Conservation (phyloP, 805 yeast genomes). For the Wickerhamomyces queroliae region DNA sequence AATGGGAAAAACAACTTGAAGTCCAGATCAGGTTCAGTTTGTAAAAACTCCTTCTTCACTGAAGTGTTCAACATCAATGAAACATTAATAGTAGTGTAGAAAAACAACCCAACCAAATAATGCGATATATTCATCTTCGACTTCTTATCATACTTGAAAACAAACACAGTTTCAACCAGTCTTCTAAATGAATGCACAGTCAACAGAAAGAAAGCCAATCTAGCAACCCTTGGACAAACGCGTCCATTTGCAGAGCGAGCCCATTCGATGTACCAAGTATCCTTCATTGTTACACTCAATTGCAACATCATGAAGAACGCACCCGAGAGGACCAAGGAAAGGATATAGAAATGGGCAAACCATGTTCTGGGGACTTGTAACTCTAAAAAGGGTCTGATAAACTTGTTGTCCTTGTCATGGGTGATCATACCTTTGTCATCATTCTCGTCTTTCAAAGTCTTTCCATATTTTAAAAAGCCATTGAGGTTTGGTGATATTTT, state of each 20-base stretch:
- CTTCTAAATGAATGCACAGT: conserved; percentile 53
- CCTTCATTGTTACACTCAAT: conserved; percentile 3
- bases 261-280: conserved; percentile 1
- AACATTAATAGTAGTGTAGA: conserved; percentile 44
- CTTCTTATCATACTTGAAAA: conserved; percentile 38
- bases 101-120: conserved; percentile 58
- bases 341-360: conserved; percentile 58
- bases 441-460: conserved; percentile 25
- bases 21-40: conserved; percentile 3
- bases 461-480: conserved; percentile 39
- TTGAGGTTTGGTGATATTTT: conserved; percentile 24
- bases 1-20: conserved; percentile 7
- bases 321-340: conserved; percentile 31
- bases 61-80: conserved; percentile 27
- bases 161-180: conserved; percentile 43
- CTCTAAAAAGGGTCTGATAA: conserved; percentile 14
- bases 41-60: conserved; percentile 7
- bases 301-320: conserved; percentile 14
- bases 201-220: conserved; percentile 19
- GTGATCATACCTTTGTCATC: conserved; percentile 6
- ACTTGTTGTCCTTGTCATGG: background rate
- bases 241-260: conserved; percentile 8
- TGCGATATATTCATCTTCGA: conserved; percentile 63
- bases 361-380: conserved; percentile 55
- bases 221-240: conserved; percentile 18